A percentile compares a stretch with the other conserved stretches of the same genome.
Evolutionary conservation across 345 rosid genomes (phyloP).

Genomic region (Pugionium dolabratum): DNA sequence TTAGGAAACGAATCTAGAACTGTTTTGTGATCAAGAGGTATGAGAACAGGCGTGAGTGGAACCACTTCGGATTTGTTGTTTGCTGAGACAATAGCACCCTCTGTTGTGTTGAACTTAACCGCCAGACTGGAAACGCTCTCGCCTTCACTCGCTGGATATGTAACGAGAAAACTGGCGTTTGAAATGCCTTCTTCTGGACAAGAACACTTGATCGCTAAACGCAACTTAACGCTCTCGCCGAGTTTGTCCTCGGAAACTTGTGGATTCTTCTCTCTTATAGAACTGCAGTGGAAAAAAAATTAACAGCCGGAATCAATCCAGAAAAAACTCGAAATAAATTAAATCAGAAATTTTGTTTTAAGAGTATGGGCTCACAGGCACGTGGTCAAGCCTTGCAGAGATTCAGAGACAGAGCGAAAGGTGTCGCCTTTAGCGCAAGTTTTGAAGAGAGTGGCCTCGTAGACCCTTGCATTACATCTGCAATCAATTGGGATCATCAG

Average conservation of each 20-base stretch:
- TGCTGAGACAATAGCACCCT: slow-evolving; percentile 60
- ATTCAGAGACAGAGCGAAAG: slow-evolving; percentile 56
- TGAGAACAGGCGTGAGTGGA: slow-evolving; percentile 56
- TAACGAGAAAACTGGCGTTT: slow-evolving; percentile 46
- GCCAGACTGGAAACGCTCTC: slow-evolving; percentile 62
- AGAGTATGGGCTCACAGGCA: slow-evolving; percentile 40
- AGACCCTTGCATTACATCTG: slow-evolving; percentile 56
- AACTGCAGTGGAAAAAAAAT: slow-evolving; percentile 25
- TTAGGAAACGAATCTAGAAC: slow-evolving; percentile 41
- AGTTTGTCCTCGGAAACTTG: slow-evolving; percentile 50
- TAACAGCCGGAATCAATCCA: not conserved
- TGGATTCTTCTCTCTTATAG: slow-evolving; percentile 57
- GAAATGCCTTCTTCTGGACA: slow-evolving; percentile 52
- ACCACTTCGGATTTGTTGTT: slow-evolving; percentile 52
- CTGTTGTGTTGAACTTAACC: slow-evolving; percentile 57
- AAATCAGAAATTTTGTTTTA: not conserved
- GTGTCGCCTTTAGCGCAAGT: slow-evolving; percentile 61
- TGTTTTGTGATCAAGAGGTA: slow-evolving; percentile 60
- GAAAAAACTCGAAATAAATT: not conserved
- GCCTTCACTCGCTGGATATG: slow-evolving; percentile 63
- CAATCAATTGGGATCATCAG: slow-evolving; percentile 63
- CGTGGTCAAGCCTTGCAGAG: slow-evolving; percentile 70
- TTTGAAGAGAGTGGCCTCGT: slow-evolving; percentile 55
- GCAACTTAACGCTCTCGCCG: slow-evolving; percentile 45
- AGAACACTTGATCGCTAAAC: slow-evolving; percentile 60